These are phyloP conservation scores for Magnusiomyces suaveolens DNA, from an alignment of 1,139 yeast species.

Conservation along the genomic window DNA sequence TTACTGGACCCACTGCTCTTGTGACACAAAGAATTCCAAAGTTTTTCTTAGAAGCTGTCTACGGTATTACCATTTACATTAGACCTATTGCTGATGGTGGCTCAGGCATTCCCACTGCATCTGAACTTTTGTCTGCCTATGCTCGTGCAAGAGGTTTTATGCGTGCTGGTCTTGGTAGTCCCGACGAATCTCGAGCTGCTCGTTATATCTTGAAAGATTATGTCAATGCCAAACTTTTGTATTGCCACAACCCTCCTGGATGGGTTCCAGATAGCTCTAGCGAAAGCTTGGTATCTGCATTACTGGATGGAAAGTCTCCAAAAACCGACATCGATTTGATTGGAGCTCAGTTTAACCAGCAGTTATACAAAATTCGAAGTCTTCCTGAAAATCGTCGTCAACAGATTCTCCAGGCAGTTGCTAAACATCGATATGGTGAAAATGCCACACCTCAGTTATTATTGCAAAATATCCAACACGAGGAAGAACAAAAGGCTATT, in stretches of 20 bases:
- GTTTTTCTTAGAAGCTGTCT: slow-evolving; percentile 76
- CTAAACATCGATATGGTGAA: slow-evolving; percentile 13
- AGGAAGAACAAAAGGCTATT: neutral
- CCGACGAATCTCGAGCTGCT: slow-evolving; percentile 94
- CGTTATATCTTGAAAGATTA: slow-evolving; percentile 89
- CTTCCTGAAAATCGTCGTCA: slow-evolving; percentile 60
- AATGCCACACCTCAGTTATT: slow-evolving; percentile 7
- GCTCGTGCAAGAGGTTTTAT: slow-evolving; percentile 95
- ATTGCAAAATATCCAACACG: slow-evolving; percentile 1
- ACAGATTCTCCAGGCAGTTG: slow-evolving; percentile 51
- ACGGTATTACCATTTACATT: slow-evolving; percentile 82
- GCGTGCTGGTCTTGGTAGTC: slow-evolving; percentile 91
- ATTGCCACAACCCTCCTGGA: slow-evolving; percentile 78
- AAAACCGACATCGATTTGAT: slow-evolving; percentile 25
- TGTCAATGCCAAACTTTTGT: slow-evolving; percentile 81
- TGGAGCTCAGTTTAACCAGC: slow-evolving; percentile 63
- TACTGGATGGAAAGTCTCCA: slow-evolving; percentile 21
- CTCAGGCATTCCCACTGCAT: slow-evolving; percentile 75
- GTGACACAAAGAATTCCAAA: slow-evolving; percentile 87
- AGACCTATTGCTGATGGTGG: slow-evolving; percentile 80
- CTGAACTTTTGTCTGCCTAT: slow-evolving; percentile 81
- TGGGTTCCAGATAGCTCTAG: slow-evolving; percentile 21
- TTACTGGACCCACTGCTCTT: slow-evolving; percentile 80
- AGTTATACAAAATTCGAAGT: slow-evolving; percentile 50
- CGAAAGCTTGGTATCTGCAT: slow-evolving; percentile 20